Evolutionary conservation across 2,329 filamentous ascomycete genomes (phyloP).

Genomic region (Teratosphaeriaceae sp.): DNA sequence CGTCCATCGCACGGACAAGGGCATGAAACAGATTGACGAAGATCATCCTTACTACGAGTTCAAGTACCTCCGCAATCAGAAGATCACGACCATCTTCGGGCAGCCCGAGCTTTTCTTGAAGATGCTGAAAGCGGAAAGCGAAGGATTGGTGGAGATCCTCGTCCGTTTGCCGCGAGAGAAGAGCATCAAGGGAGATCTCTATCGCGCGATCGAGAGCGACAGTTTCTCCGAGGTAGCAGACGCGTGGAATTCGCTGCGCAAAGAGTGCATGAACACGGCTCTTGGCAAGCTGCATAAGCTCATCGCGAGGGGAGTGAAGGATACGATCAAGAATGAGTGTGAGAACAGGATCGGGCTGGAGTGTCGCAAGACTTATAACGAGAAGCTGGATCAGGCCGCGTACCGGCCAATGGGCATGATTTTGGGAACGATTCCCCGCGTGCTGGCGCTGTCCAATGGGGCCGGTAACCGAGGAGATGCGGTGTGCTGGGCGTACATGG

Average conservation of each 20-base stretch:
- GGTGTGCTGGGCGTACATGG: constrained; percentile 85
- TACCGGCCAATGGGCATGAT: constrained; percentile 93
- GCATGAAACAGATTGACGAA: constrained; percentile 86
- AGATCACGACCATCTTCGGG: constrained; percentile 63
- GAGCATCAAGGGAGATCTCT: constrained; percentile 69
- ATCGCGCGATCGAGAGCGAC: constrained; percentile 82
- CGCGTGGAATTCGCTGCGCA: constrained; percentile 85
- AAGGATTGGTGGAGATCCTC: constrained; percentile 81
- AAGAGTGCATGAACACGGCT: constrained; percentile 75
- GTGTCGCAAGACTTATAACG: constrained; percentile 82
- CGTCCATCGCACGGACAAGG: constrained; percentile 88
- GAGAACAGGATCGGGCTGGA: constrained; percentile 85
- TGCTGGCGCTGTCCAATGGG: constrained; percentile 81
- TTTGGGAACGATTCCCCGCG: constrained; percentile 78
- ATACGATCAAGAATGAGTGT: constrained; percentile 86
- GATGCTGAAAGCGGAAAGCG: constrained; percentile 96
- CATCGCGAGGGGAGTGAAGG: constrained; percentile 88
- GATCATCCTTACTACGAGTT: constrained; percentile 96
- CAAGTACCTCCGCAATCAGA: constrained; percentile 90
- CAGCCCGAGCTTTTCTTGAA: constrained; percentile 87
- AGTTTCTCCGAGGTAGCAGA: constrained; percentile 93
- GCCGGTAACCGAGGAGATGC: constrained; percentile 73
- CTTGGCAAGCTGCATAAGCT: constrained; percentile 74
- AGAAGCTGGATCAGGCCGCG: constrained; percentile 88
- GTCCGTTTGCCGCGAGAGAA: constrained; percentile 70